Base-by-base conservation (phyloP, 331 rosid species). In the Ulmus americana region DNA sequence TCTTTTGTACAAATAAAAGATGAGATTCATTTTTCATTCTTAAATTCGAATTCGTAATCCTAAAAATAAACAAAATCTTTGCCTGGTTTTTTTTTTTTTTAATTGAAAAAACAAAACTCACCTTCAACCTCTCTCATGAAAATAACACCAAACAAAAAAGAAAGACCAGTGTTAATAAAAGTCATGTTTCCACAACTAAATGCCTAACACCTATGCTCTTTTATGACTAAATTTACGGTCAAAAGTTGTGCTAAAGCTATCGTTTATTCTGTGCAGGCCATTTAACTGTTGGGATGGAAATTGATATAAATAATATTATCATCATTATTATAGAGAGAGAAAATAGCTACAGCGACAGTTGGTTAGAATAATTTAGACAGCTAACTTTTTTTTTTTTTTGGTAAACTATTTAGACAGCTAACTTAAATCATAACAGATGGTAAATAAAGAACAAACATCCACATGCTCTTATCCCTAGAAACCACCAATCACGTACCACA, bases 401-500 rank as follows among this genome's bases (percentile, higher is more conserved):
- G n/a, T n/a, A n/a, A n/a, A n/a, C n/a, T n/a, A 50, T 51, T 39
- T 55, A 28, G 59, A 55, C 59, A 63, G 40, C 40, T 45, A 14
- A 11, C 42, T 45, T 5, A 43, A 43, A 8, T 15, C 14, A 59
- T 8, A 40, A 39, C 39, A 12, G n/a, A 7, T 39, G 54, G 61
- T 47, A 6, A 1, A 6, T 51, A 53, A 28, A 61, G 63, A 56
- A 70, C 69, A 16, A 16, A 15, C 8, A 61, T 46, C 28, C 74
- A 61, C 49, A 45, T 61, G 75, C 59, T 35, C 20, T 49, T 5
- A 6, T 5, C 6, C 18, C n/a, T 0, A 49, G 4, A 12, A 13
- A 49, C 54, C 6, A 1, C 54, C 54, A n/a, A 49, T 13, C 54
- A 49, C 15, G n/a, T 49, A 20, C 14, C 35, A 28, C 35, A 2